Conservation (phyloP, 2,329 filamentous ascomycete species). For the Diplocarpon rosae region DNA sequence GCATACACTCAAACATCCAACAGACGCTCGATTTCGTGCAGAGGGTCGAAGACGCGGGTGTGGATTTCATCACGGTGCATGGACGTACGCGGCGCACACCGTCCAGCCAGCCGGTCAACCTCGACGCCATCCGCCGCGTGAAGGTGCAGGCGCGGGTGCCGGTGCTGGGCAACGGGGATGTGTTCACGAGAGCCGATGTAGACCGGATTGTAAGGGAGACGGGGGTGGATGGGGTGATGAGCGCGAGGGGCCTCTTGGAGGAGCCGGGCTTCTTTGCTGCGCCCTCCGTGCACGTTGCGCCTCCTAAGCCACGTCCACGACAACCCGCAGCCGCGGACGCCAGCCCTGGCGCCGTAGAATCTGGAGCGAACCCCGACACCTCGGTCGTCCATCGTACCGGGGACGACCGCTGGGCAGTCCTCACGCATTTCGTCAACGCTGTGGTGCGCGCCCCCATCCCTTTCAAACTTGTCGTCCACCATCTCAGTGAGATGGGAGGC, state of each 20-base stretch:
- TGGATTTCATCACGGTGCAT: conserved; percentile 62
- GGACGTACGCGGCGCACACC: conserved; percentile 52
- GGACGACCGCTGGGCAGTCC: conserved; percentile 48
- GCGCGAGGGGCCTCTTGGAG: conserved; percentile 54
- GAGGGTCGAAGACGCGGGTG: conserved; percentile 45
- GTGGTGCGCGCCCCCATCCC: conserved; percentile 47
- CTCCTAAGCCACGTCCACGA: too few relatives aligned
- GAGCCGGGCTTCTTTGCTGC: conserved; percentile 51
- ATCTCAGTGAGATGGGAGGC: conserved; percentile 55
- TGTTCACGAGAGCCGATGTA: conserved; percentile 40
- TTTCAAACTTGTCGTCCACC: conserved; percentile 52
- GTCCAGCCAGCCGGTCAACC: conserved; percentile 48
- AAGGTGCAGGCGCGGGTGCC: conserved; percentile 43
- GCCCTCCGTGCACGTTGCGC: too few relatives aligned
- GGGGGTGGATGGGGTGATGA: conserved; percentile 54
- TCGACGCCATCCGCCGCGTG: conserved; percentile 42
- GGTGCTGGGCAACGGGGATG: conserved; percentile 57
- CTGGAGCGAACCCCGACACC: not conserved
- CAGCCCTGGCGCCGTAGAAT: not conserved
- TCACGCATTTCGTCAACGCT: conserved; percentile 51
- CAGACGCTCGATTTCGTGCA: conserved; percentile 49
- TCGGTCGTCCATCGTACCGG: conserved; percentile 12
- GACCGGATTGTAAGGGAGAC: conserved; percentile 28
- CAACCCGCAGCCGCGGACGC: too few relatives aligned
- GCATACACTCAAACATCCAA: conserved; percentile 53